Base-by-base conservation (phyloP, 2,329 filamentous ascomycete genomes). In the Talaromyces funiculosus region DNA sequence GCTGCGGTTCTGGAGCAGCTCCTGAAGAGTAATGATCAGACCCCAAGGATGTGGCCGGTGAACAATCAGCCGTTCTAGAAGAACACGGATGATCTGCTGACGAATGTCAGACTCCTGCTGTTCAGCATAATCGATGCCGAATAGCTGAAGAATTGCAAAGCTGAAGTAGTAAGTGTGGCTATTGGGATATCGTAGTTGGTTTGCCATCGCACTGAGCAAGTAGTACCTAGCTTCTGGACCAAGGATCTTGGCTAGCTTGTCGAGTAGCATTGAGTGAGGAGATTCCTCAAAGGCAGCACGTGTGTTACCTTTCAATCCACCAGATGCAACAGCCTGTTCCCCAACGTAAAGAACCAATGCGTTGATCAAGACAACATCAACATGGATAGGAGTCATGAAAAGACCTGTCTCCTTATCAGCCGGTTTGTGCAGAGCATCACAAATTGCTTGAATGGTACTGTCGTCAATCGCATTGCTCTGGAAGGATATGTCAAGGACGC, bases 21-120 rank as follows among this genome's bases (percentile, higher is more conserved):
- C 94, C 64, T 94, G 79, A 63, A 96, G 83, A 37, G 92, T 93
- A 64, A 92, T 87, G 72, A 97, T 87, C 45, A 99, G 79, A 12
- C 95, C 95, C 93, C 93, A 97, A 18, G 95, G 93, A 73, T 97
- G 93, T 57, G 93, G 93, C 78, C 92, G 91, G 73, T 90, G 91
- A 22, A 91, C 89, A 62, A 95, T 85, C 51, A 97, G 80, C 53
- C 94, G 86, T 80, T 99, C 94, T 38, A 97, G 81, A 49, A 99
- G 80, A 24, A 97, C 86, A 51, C 93, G 86, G 57, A 91, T 90
- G 61, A 99, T 93, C 73, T 95, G 90, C 77, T 97, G 89, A 37
- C 93, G 90, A 53, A 97, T 87, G 64, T 92, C 89, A 1, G 82
- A 83, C 68, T 93, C 90, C 69, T 94, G 90, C 16, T 89, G 86